These are phyloP conservation scores for Vitis cinerea DNA, from an alignment of 164 flowering plant species.

Conservation along the genomic window DNA sequence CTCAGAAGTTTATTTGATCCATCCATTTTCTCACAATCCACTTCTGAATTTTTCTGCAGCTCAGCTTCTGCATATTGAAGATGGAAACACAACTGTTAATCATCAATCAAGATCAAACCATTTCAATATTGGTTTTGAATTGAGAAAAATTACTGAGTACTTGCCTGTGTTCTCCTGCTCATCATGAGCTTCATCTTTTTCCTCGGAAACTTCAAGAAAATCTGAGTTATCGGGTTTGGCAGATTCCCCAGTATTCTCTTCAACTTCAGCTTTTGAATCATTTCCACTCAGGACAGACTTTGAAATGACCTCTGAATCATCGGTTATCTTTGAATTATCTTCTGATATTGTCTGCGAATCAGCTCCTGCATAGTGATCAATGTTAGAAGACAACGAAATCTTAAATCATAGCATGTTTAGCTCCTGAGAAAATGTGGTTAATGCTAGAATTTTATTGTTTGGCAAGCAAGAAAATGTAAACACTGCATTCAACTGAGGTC, in stretches of 20 bases:
- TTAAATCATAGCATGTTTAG: background rate
- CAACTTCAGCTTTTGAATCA: constrained; percentile 3
- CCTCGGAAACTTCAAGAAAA: background rate
- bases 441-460: too few relatives aligned
- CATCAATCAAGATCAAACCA: background rate
- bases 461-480: too few relatives aligned
- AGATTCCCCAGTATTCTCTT: background rate
- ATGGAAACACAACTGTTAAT: background rate
- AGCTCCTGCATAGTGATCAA: background rate
- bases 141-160: background rate
- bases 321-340: constrained; percentile 1
- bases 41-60: background rate
- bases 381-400: background rate
- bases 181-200: background rate
- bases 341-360: background rate
- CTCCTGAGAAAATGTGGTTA: background rate
- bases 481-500: too few relatives aligned
- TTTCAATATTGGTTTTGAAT: background rate
- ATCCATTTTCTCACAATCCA: background rate
- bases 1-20: background rate
- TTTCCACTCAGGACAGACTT: constrained; percentile 1
- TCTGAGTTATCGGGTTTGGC: background rate
- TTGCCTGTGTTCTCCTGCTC: background rate
- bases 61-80: background rate
- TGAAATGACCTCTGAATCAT: constrained; percentile 3